These are phyloP conservation scores for Lodderomyces pseudojiufengensis DNA, from an alignment of 1,139 yeast species.

Conservation along the genomic window DNA sequence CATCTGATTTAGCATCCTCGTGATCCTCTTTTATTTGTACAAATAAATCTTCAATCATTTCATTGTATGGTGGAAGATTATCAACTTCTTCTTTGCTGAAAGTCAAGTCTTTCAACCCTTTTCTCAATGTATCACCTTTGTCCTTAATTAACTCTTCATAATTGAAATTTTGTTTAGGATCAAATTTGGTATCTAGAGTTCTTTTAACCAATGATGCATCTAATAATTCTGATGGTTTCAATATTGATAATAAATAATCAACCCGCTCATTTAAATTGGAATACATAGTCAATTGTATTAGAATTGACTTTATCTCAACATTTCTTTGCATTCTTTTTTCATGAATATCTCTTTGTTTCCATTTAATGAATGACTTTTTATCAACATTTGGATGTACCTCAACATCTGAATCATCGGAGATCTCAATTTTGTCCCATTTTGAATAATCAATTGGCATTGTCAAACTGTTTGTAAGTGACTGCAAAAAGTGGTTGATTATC, in stretches of 20 bases:
- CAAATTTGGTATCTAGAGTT: conserved; percentile 49
- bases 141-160: conserved; percentile 34
- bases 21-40: conserved; percentile 64
- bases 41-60: conserved; percentile 88
- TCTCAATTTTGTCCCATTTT: conserved; percentile 94
- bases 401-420: conserved; percentile 92
- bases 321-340: conserved; percentile 84
- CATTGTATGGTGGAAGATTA: conserved; percentile 78
- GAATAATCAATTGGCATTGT: conserved; percentile 85
- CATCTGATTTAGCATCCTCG: conserved; percentile 44
- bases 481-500: not conserved
- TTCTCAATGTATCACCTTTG: conserved; percentile 37
- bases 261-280: conserved; percentile 69
- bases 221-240: conserved; percentile 34
- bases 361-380: conserved; percentile 82
- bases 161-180: conserved; percentile 51
- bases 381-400: conserved; percentile 99
- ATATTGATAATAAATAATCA: conserved; percentile 49
- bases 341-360: conserved; percentile 98
- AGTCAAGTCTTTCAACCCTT: conserved; percentile 40
- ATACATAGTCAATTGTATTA: conserved; percentile 75
- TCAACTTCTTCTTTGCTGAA: conserved; percentile 51
- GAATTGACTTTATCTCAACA: conserved; percentile 67
- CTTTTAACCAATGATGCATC: conserved; percentile 37
- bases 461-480: not conserved